Percentiles rank a stretch among this genome's conserved stretches.
These are phyloP conservation scores for Aurantiochytrium sp. DNA, from an alignment of 108 stramenopile species.

Conservation along the genomic window DNA sequence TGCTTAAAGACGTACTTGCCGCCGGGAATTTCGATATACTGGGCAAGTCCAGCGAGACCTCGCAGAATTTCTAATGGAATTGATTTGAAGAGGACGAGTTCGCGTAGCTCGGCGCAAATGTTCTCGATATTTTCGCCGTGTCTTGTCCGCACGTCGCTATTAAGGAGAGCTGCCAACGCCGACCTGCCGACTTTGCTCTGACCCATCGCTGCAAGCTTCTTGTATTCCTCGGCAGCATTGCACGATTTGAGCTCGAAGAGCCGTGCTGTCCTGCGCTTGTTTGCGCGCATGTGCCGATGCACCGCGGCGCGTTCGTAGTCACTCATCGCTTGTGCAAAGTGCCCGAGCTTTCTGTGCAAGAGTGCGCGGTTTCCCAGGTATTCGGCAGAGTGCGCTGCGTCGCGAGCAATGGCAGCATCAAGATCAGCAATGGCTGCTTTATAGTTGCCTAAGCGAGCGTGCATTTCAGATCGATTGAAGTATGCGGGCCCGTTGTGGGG, in stretches of 20 bases:
- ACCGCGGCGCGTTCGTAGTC: background rate
- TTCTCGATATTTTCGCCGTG: background rate
- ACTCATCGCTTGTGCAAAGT: background rate
- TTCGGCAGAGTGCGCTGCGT: background rate
- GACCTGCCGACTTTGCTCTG: background rate
- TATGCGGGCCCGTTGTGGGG: background rate
- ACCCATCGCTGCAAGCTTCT: background rate
- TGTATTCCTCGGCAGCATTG: background rate
- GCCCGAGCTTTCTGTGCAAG: background rate
- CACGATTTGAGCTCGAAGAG: background rate
- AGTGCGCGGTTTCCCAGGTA: background rate
- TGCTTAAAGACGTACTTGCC: background rate
- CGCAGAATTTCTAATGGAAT: background rate
- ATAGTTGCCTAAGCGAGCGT: background rate
- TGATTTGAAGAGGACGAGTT: background rate
- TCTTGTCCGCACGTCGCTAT: background rate
- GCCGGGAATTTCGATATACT: background rate
- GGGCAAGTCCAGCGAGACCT: background rate
- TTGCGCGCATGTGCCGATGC: background rate
- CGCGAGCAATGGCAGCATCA: background rate
- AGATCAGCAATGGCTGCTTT: background rate
- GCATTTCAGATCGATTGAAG: background rate
- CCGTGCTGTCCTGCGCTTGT: background rate
- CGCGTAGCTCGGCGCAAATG: background rate
- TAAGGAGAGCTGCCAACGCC: background rate